phyloP scores from a whole-genome alignment of 306 rosid species.

The Trichosanthes cucumerina region DNA sequence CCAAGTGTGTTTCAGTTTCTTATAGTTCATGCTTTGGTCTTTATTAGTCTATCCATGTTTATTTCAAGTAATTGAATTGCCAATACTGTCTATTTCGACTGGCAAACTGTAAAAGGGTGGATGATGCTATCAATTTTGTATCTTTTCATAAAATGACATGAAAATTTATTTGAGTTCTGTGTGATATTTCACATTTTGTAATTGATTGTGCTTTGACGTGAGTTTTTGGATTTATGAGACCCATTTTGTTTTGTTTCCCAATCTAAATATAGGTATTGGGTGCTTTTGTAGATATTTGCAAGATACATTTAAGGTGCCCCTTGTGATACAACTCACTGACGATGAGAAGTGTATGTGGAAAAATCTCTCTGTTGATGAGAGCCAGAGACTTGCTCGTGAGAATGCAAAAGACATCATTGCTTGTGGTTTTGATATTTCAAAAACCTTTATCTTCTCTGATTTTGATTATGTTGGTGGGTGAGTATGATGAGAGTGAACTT shows the following conservation, averaged over 20 bases:
- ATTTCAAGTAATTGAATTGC: too few relatives aligned
- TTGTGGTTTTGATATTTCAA: conserved; percentile 80
- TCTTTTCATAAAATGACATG: neutral
- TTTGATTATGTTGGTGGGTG: conserved; percentile 79
- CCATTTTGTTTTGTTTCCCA: neutral
- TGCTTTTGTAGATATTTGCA: conserved; percentile 67
- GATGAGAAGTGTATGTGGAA: conserved; percentile 96
- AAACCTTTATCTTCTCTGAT: conserved; percentile 78
- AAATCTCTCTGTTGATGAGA: conserved; percentile 60
- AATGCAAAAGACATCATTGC: conserved; percentile 93
- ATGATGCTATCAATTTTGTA: neutral
- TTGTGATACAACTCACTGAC: conserved; percentile 87
- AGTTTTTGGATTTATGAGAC: neutral
- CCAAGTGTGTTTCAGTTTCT: conserved; percentile 40
- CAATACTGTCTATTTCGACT: neutral
- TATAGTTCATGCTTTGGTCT: neutral
- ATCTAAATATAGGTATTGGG: neutral
- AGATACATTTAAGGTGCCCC: conserved; percentile 90
- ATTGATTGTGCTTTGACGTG: neutral
- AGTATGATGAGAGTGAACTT: conserved; percentile 21
- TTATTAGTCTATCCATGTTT: too few relatives aligned
- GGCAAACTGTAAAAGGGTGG: neutral
- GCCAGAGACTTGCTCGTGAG: conserved; percentile 78
- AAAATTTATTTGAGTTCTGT: neutral
- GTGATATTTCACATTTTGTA: neutral